Percentiles rank a stretch among this genome's conserved stretches.
phyloP scores from a whole-genome alignment of 495 filamentous ascomycete genomes.

The Aspergillus panamensis region DNA sequence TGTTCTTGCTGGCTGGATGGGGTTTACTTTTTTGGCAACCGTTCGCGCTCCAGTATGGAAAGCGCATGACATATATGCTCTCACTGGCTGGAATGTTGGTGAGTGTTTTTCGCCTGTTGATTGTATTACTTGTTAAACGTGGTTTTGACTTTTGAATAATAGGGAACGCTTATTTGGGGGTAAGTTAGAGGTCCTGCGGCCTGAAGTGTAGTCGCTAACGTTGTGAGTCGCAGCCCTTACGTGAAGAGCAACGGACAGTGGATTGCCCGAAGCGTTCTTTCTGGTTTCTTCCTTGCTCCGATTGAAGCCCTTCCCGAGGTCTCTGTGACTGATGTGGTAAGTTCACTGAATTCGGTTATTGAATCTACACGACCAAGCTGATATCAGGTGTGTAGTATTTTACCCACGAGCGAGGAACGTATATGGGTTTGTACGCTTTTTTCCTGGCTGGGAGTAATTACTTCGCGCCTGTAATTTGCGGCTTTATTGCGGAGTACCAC shows the following conservation, averaged over 20 bases:
- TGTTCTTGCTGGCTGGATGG: constrained; percentile 62
- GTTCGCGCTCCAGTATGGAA: constrained; percentile 62
- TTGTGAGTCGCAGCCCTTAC: constrained; percentile 30
- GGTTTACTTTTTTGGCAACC: constrained; percentile 68
- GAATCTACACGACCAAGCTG: background rate
- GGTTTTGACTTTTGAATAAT: background rate
- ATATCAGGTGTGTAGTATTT: constrained; percentile 51
- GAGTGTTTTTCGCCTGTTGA: constrained; percentile 9
- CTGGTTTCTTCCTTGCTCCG: constrained; percentile 63
- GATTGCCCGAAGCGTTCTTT: constrained; percentile 59
- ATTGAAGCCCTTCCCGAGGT: constrained; percentile 63
- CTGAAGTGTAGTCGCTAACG: background rate
- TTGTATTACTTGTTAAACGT: background rate
- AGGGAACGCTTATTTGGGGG: constrained; percentile 43
- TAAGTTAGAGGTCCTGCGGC: constrained; percentile 19
- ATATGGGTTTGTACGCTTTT: constrained; percentile 63
- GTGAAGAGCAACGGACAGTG: constrained; percentile 54
- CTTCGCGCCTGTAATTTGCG: constrained; percentile 61
- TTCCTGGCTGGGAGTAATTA: constrained; percentile 62
- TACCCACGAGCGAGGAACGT: constrained; percentile 61
- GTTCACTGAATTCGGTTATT: constrained; percentile 10
- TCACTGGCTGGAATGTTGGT: constrained; percentile 54
- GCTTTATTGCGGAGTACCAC: constrained; percentile 63
- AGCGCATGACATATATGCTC: constrained; percentile 59
- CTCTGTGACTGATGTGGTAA: constrained; percentile 56